Conservation (phyloP, 2,329 filamentous ascomycete genomes). For the Verticillium nubilum region DNA sequence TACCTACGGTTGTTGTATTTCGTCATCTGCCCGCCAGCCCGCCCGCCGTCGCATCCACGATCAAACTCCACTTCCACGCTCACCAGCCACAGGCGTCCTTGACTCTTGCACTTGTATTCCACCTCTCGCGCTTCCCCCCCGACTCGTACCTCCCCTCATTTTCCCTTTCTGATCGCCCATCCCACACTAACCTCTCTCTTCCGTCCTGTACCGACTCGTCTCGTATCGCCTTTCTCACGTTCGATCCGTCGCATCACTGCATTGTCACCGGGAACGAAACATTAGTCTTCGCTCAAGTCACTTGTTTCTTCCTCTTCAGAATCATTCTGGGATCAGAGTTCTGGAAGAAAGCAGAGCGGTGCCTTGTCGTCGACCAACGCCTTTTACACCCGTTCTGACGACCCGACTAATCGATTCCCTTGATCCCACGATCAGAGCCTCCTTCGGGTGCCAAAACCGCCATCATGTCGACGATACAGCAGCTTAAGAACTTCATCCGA, state of each 20-base stretch:
- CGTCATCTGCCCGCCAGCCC: neutral
- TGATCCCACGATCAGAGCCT: neutral
- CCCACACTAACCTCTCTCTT: neutral
- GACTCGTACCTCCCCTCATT: neutral
- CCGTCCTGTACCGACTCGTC: neutral
- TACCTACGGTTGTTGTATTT: neutral
- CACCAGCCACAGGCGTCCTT: neutral
- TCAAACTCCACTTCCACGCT: neutral
- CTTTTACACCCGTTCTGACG: neutral
- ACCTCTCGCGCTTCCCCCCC: neutral
- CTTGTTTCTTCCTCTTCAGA: neutral
- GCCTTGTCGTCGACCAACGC: too few relatives aligned
- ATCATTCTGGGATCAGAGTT: neutral
- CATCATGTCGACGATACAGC: constrained; percentile 74
- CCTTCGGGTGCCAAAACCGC: neutral
- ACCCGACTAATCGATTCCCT: neutral
- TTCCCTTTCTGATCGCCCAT: neutral
- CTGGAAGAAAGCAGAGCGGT: too few relatives aligned
- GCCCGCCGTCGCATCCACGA: neutral
- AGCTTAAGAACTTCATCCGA: constrained; percentile 96
- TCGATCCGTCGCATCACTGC: neutral
- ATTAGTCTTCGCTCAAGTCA: neutral
- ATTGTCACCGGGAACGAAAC: neutral
- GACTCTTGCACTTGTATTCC: neutral
- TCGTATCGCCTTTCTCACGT: neutral